Evolutionary conservation across 257 asterid species (phyloP).

Genomic region (Solanum neorickii): DNA sequence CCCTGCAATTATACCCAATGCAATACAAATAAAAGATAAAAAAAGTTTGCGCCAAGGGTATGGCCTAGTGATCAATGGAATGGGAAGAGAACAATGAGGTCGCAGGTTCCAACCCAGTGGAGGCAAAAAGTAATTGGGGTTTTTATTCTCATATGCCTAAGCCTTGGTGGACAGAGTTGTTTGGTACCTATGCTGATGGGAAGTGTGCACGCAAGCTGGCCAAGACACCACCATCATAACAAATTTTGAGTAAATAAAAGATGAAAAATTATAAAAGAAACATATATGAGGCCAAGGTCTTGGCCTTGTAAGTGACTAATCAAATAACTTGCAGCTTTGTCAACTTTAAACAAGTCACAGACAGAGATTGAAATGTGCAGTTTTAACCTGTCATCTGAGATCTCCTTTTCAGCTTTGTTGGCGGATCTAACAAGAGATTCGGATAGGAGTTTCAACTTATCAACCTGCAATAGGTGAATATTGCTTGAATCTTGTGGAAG

Average conservation of each 20-base stretch:
- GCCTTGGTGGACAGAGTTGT: not conserved
- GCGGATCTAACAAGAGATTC: conserved; percentile 88
- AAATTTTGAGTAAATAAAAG: not conserved
- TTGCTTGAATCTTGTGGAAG: conserved; percentile 2
- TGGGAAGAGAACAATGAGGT: not conserved
- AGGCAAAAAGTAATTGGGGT: not conserved
- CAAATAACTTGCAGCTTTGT: not conserved
- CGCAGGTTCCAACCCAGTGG: not conserved
- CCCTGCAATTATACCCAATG: not conserved
- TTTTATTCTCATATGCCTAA: not conserved
- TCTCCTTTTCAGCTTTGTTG: conserved; percentile 77
- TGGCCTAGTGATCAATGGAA: not conserved
- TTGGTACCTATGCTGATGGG: not conserved
- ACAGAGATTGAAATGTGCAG: not conserved
- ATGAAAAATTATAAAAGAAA: not conserved
- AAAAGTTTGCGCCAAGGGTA: not conserved
- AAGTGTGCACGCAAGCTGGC: not conserved
- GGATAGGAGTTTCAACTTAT: conserved; percentile 79
- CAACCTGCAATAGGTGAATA: conserved; percentile 52
- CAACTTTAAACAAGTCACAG: not conserved
- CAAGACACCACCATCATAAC: not conserved
- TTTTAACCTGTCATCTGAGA: conserved; percentile 62
- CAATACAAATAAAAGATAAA: not conserved
- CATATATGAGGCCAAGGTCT: not conserved
- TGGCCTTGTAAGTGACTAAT: not conserved